phyloP scores from a whole-genome alignment of 176 grass and related monocot species.

The Oryza officinalis region DNA sequence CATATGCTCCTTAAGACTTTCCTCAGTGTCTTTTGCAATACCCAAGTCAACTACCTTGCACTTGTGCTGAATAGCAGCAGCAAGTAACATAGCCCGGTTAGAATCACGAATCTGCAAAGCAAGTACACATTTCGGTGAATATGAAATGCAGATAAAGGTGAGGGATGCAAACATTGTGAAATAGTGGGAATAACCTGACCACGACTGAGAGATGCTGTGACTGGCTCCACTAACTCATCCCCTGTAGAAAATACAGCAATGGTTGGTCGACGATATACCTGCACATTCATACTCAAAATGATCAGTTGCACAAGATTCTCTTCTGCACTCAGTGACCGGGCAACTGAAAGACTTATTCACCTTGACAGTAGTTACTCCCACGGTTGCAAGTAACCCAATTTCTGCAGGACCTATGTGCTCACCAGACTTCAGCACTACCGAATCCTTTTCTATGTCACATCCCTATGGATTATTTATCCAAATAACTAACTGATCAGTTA shows the following conservation, averaged over 20 bases:
- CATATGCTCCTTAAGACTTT: conserved; percentile 64
- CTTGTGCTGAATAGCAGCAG: conserved; percentile 77
- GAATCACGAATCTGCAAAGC: conserved; percentile 87
- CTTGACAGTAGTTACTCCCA: conserved; percentile 76
- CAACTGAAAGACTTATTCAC: conserved; percentile 27
- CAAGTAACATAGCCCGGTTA: conserved; percentile 85
- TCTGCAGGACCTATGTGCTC: conserved; percentile 84
- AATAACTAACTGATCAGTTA: background rate
- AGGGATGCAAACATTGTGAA: background rate
- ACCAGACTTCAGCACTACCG: conserved; percentile 55
- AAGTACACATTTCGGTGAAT: background rate
- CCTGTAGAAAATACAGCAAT: conserved; percentile 86
- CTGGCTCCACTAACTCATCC: conserved; percentile 81
- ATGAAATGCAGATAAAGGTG: background rate
- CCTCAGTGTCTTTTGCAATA: conserved; percentile 83
- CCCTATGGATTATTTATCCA: conserved; percentile 51
- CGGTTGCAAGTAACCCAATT: conserved; percentile 79
- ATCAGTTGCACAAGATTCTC: background rate
- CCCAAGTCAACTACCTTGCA: conserved; percentile 87
- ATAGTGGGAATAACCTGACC: conserved; percentile 72
- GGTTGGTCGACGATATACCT: conserved; percentile 76
- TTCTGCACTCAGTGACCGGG: background rate
- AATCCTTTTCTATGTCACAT: conserved; percentile 89
- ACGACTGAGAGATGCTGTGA: conserved; percentile 63
- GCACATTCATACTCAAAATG: conserved; percentile 27